Evolutionary conservation across 495 filamentous ascomycete species (phyloP), one percentile per base, ranked within the genome.

Genomic region (Aspergillus kassunensis): DNA sequence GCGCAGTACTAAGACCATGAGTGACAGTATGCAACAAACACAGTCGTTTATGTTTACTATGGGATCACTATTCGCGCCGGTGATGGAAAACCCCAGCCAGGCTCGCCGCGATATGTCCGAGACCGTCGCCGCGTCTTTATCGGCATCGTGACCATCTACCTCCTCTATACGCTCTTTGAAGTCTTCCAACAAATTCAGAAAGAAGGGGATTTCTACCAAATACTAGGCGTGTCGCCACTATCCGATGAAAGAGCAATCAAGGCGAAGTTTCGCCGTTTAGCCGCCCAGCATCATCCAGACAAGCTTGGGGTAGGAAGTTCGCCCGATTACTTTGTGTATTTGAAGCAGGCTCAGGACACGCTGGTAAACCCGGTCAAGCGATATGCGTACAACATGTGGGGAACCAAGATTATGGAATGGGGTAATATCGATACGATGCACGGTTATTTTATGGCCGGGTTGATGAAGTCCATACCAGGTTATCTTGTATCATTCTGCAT

Each of bases 361-460:
- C 80, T 98, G 12, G 62, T 80, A 0, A 83, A 96, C 62, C 84
- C 90, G 3, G 83, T 82, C 6, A 86, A 82, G 68, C 82, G 91
- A 39, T 95, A 91, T 64, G 93, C 90, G 3, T 98, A 98, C 66
- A 91, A 97, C 58, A 82, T 91, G 11, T 95, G 96, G 68, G 93
- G 93, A 0, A 83, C 88, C 0, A 82, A 86, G 16, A 76, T 90
- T n/a, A 58, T 84, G 8, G 61, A 63, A 20, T 92, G 88, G 83
- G 75, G 80, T 44, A 74, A 86, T 37, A 85, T 83, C 70, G 74
- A 76, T 46, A 92, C 87, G 1, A 70, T 87, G 43, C 78, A 80
- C 19, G 92, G 96, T 51, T 96, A 80, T 59, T 64, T 95, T n/a
- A 59, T 76, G 35, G 69, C 74, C 27, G 91, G 90, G 39, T 58